Base-by-base conservation (phyloP, 768 basidiomycete species). In the Mycena maculata region DNA sequence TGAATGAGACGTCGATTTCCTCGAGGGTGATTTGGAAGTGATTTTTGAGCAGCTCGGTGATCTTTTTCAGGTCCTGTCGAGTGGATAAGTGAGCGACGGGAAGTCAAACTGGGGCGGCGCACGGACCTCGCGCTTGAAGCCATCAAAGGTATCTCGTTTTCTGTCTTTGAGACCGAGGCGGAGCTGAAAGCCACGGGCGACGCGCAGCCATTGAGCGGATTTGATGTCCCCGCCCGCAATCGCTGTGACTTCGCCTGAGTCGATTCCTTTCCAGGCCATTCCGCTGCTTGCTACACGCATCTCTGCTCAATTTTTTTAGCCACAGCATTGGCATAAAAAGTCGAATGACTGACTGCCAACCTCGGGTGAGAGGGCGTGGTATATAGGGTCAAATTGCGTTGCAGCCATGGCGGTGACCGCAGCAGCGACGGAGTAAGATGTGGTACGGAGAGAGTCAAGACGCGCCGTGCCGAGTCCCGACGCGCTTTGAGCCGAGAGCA, bases 241-340 rank as follows among this genome's bases (percentile, higher is more conserved):
- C 13, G 92, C 89, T 15, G 84, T 83, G 44, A 90, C 86, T 4
- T 82, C 80, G 45, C 90, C 89, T 16, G 82, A 85, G 20, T 93
- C 92, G 50, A 87, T 86, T 45, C 88, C 92, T 69, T 91, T 98
- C 98, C 98, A 99, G 7, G 95, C 98, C 83, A 99, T 90, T 48
- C 98, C 98, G 71, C 90, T 93, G 50, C 85, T 75, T 13, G 95
- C 96, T 72, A 99, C 85, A 70, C 98, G 95, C 67, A 99, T 85
- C 82, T 94, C 93, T 94, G 71, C 16, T n/a, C n/a, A 38, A 47
- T 30, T 59, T 62, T 69, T 65, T 72, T 73, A 57, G 65, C 59
- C 36, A 47, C 23, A 45, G 55, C 52, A 16, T 18, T 41, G 33
- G n/a, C 41, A 44, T 8, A 42, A 75, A 47, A 63, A 56, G 49